phyloP scores from a whole-genome alignment of 345 rosid genomes.

The Eutrema heterophyllum region DNA sequence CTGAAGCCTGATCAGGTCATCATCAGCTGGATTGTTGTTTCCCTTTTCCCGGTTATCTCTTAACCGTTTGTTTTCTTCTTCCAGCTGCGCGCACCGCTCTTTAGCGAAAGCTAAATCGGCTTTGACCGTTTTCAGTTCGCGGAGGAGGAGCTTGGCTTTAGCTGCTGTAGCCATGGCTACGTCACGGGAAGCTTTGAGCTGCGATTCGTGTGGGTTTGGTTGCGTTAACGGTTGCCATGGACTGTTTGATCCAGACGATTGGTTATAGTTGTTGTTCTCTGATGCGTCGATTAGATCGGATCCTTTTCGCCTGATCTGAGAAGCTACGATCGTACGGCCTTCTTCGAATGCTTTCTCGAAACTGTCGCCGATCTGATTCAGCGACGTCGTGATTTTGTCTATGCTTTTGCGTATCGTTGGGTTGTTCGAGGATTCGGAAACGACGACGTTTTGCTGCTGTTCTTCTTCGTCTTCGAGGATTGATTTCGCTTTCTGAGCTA shows the following conservation, averaged over 20 bases:
- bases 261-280: conserved; percentile 22
- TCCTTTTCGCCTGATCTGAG: conserved; percentile 69
- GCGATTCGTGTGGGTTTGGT: conserved; percentile 57
- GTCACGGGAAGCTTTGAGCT: conserved; percentile 99
- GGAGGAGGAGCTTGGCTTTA: conserved; percentile 93
- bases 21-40: conserved; percentile 66
- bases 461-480: conserved; percentile 71
- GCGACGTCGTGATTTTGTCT: conserved; percentile 65
- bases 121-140: conserved; percentile 90
- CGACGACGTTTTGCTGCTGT: conserved; percentile 5
- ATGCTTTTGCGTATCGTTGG: conserved; percentile 67
- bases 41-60: conserved; percentile 86
- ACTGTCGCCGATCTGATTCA: conserved; percentile 79
- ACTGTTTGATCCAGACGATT: conserved; percentile 35
- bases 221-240: conserved; percentile 45
- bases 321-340: conserved; percentile 81
- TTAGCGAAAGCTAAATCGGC: conserved; percentile 93
- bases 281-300: conserved; percentile 28
- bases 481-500: conserved; percentile 84
- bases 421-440: conserved; percentile 36
- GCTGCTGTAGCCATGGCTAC: conserved; percentile 99
- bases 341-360: conserved; percentile 92
- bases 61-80: conserved; percentile 83
- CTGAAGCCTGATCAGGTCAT: conserved; percentile 92
- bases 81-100: conserved; percentile 79